Percentiles rank a stretch among this genome's conserved stretches.
Conservation (phyloP, 768 basidiomycete genomes). For the Trametes gibbosa region DNA sequence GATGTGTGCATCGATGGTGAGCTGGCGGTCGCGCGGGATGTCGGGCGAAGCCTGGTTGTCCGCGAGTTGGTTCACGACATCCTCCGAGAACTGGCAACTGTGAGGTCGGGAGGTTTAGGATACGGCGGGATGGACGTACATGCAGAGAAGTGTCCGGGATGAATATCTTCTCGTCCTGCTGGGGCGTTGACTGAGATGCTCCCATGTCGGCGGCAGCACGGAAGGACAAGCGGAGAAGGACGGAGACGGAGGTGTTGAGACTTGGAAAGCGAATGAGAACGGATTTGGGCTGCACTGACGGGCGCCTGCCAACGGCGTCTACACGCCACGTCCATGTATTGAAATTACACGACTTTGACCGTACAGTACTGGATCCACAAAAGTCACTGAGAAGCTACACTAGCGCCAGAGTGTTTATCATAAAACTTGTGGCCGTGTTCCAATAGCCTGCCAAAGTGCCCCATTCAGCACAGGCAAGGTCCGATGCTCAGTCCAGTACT, state of each 20-base stretch:
- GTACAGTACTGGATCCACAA: not conserved
- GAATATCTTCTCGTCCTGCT: constrained; percentile 53
- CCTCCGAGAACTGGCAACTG: constrained; percentile 67
- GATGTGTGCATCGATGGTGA: constrained; percentile 70
- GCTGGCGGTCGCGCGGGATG: constrained; percentile 67
- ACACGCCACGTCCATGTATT: too few relatives aligned
- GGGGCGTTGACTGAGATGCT: constrained; percentile 61
- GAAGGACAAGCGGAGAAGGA: not conserved
- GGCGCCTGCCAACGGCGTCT: not conserved
- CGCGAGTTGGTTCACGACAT: constrained; percentile 76
- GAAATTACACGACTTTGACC: too few relatives aligned
- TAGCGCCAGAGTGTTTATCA: constrained; percentile 28
- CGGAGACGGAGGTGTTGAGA: not conserved
- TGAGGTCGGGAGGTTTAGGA: not conserved
- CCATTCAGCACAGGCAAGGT: not conserved
- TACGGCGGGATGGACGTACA: constrained; percentile 22
- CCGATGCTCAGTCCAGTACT: constrained; percentile 10
- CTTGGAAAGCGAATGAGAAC: too few relatives aligned
- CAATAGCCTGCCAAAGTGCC: constrained; percentile 45
- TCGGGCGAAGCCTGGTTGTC: constrained; percentile 58
- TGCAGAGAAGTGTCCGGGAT: constrained; percentile 40
- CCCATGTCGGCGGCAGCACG: constrained; percentile 46
- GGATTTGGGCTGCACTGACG: not conserved
- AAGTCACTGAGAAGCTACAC: constrained; percentile 12
- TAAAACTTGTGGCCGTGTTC: constrained; percentile 50